Conservation (phyloP, 1,284 basidiomycete genomes). For the Trichosporon coremiiforme region DNA sequence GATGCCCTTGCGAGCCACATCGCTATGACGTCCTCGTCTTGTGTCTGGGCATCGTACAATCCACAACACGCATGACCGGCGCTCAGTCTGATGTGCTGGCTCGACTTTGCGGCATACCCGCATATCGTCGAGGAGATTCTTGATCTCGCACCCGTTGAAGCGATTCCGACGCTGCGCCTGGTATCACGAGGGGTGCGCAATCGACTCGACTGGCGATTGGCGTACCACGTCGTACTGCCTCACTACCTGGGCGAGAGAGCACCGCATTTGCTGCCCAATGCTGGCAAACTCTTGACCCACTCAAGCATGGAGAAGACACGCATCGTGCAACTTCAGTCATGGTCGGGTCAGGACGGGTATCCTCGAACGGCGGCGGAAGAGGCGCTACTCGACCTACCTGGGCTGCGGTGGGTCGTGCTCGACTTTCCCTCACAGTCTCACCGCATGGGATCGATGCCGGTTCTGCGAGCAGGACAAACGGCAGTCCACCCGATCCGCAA, state of each 20-base stretch:
- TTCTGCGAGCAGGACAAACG: neutral
- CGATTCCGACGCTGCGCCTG: slow-evolving; percentile 14
- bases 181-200: neutral
- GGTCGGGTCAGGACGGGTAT: slow-evolving; percentile 3
- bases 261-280: neutral
- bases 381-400: neutral
- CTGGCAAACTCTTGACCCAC: neutral
- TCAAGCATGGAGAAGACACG: neutral
- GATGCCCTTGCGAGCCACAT: neutral
- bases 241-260: neutral
- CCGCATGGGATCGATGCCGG: neutral
- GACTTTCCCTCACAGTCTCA: slow-evolving; percentile 1
- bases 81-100: neutral
- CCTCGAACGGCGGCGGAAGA: neutral
- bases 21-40: neutral
- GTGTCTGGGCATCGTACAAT: neutral
- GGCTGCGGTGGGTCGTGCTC: neutral
- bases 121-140: slow-evolving; percentile 14
- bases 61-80: neutral
- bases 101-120: slow-evolving; percentile 18
- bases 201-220: neutral
- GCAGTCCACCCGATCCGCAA: neutral
- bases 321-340: neutral
- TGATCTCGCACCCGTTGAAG: neutral
- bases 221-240: slow-evolving; percentile 7